Evolutionary conservation across 805 yeast species (phyloP), one percentile per base, ranked within the genome.

Genomic region (Hanseniaspora vineae): DNA sequence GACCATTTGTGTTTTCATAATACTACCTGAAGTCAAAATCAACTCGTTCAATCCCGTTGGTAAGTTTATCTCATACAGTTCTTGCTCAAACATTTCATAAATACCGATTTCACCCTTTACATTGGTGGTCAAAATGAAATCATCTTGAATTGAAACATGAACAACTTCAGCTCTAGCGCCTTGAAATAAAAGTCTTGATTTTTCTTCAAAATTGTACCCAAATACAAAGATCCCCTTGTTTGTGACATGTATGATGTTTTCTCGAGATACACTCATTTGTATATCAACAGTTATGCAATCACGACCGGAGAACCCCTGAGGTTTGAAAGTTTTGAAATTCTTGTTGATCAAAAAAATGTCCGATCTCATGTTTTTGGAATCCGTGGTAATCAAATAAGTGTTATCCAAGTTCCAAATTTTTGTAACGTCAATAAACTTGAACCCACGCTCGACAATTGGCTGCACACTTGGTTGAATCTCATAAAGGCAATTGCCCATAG

Each of bases 391-490:
- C 44, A 86, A 66, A 57, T 74, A 84, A 51, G 72, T 72, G 56
- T 78, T 78, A 44, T 68, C 65, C 31, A 85, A 62, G 40, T 84
- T 82, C 95, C 95, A 88, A 56, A 84, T 72, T 54, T 80, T 77
- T 53, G 80, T 77, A 33, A 83, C 80, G 58, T 78, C 82, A 18
- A 81, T 81, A 56, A 84, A 84, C 51, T 77, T 79, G 46, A 85
- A 69, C 2, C 88, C 79, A 2, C 85, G 76, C 46, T 76, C 74
- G 9, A 87, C 75, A 0, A 59, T 61, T 0, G 95, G 50, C 50
- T 79, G 78, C 13, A 87, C 71, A 2, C 82, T 71, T 6, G 87
- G 85, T 23, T 79, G 73, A 50, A 85, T 71, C 3, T 81, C 70
- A 33, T 81, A 76, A 31, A 89, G 51, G 12, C 84, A 76, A 6